Evolutionary conservation across 1,139 yeast genomes (phyloP).

Genomic region (Debaryomyces udenii): DNA sequence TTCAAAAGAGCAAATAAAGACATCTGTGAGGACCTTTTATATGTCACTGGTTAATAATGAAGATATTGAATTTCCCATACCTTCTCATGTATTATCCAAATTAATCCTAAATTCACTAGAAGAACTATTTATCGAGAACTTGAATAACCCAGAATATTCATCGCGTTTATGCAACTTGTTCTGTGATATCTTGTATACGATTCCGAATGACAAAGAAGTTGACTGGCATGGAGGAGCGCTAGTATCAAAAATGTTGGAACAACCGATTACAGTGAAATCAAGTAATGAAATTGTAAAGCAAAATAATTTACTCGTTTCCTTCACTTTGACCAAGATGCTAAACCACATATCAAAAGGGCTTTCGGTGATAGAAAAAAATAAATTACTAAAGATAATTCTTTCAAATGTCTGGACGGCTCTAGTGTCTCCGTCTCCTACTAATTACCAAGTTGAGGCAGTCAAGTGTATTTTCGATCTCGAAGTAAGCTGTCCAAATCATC

Average conservation of each 20-base stretch:
- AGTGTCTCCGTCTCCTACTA: slow-evolving; percentile 45
- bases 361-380: slow-evolving; percentile 30
- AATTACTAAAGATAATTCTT: slow-evolving; percentile 38
- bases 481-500: slow-evolving; percentile 35
- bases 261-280: slow-evolving; percentile 18
- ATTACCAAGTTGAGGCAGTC: slow-evolving; percentile 65
- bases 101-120: slow-evolving; percentile 41
- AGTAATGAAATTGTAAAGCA: slow-evolving; percentile 21
- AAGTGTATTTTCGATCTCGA: slow-evolving; percentile 52
- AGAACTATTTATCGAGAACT: slow-evolving; percentile 31
- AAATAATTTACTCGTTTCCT: slow-evolving; percentile 31
- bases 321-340: slow-evolving; percentile 52
- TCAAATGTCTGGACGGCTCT: slow-evolving; percentile 52
- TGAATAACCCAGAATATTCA: slow-evolving; percentile 23
- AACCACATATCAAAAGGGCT: slow-evolving; percentile 33
- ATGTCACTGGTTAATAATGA: slow-evolving; percentile 18
- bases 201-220: slow-evolving; percentile 42
- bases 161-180: slow-evolving; percentile 42
- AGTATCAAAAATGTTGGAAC: slow-evolving; percentile 31
- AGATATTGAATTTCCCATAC: slow-evolving; percentile 39
- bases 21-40: slow-evolving; percentile 19
- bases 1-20: slow-evolving; percentile 21
- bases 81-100: slow-evolving; percentile 46
- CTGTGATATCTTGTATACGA: slow-evolving; percentile 44
- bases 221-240: slow-evolving; percentile 22